Conservation (phyloP, 2,329 filamentous ascomycete species). For the Aspergillus arachidicola region DNA sequence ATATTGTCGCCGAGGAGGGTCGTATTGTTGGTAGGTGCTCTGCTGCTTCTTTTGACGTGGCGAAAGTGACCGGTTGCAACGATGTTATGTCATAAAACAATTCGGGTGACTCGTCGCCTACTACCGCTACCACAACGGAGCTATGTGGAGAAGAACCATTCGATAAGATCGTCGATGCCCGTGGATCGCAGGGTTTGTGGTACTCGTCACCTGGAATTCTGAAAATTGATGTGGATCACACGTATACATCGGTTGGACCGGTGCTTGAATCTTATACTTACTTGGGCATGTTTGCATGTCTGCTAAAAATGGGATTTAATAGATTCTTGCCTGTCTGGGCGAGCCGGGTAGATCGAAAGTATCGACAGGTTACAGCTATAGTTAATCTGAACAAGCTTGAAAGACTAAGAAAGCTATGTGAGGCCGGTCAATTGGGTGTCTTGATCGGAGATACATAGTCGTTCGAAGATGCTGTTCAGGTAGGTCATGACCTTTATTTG, state of each 20-base stretch:
- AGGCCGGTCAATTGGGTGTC: background rate
- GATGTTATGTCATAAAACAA: background rate
- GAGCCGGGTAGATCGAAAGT: background rate
- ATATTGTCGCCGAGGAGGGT: background rate
- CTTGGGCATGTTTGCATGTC: background rate
- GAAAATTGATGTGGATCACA: background rate
- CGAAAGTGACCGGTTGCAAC: background rate
- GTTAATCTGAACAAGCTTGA: background rate
- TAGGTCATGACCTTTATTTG: background rate
- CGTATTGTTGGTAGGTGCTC: background rate
- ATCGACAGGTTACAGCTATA: background rate
- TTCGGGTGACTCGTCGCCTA: too few relatives aligned
- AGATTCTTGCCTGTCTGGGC: background rate
- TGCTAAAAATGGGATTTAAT: background rate
- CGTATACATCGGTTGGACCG: background rate
- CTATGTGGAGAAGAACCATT: background rate
- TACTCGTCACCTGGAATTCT: background rate
- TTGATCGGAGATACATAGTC: background rate
- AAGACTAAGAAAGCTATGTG: background rate
- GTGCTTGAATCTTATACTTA: background rate
- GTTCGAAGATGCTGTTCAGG: background rate
- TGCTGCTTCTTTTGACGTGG: background rate
- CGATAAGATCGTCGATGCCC: background rate
- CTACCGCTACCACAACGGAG: background rate
- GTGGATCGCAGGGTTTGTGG: background rate